phyloP scores from a whole-genome alignment of 176 grass and related monocot species.

The Avena atlantica region DNA sequence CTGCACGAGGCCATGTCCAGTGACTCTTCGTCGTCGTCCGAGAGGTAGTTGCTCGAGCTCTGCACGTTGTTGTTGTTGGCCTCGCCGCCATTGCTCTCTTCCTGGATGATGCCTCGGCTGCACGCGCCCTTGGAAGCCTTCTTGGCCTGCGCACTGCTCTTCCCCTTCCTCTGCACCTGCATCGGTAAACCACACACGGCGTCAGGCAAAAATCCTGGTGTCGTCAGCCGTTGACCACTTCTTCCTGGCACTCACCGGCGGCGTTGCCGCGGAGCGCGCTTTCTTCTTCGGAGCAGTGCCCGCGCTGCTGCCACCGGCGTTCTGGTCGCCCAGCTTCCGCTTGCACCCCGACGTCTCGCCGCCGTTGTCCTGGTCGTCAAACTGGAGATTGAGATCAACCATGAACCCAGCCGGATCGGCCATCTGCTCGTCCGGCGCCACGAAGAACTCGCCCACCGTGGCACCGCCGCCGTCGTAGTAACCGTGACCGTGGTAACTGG shows the following conservation, averaged over 20 bases:
- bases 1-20: constrained; percentile 61
- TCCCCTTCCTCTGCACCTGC: constrained; percentile 64
- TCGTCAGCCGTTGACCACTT: neutral
- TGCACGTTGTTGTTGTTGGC: constrained; percentile 42
- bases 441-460: constrained; percentile 47
- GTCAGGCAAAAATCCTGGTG: constrained; percentile 33
- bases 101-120: constrained; percentile 45
- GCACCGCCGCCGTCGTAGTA: constrained; percentile 49
- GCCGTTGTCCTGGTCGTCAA: constrained; percentile 46
- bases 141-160: constrained; percentile 56
- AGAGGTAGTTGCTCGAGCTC: constrained; percentile 66
- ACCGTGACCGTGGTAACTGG: constrained; percentile 41
- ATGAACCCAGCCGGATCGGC: constrained; percentile 51
- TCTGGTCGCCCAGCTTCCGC: constrained; percentile 54
- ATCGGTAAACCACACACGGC: neutral
- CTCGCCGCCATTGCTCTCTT: constrained; percentile 54
- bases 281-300: constrained; percentile 58
- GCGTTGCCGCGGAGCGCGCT: constrained; percentile 2
- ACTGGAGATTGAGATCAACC: constrained; percentile 59
- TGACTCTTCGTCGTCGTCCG: constrained; percentile 72
- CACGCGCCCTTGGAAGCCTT: constrained; percentile 57
- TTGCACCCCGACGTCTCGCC: constrained; percentile 43
- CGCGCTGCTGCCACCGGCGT: constrained; percentile 35
- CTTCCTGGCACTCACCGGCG: constrained; percentile 42
- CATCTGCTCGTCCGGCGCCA: constrained; percentile 51